Evolutionary conservation across 2,329 filamentous ascomycete species (phyloP).

Genomic region (Fusarium temperatum): DNA sequence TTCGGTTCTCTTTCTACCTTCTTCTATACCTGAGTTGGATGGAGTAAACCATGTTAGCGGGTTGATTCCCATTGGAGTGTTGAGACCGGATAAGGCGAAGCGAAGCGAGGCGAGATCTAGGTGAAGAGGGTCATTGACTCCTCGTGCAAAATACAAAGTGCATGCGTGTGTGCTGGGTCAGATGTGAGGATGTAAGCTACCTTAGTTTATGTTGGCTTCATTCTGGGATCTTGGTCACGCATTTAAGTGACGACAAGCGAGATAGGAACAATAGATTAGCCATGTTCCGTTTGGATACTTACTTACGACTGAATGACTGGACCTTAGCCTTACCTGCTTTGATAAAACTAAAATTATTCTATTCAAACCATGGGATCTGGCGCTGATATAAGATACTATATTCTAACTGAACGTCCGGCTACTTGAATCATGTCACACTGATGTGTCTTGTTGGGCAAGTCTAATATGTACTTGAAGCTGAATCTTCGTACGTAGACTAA

Average conservation of each 20-base stretch:
- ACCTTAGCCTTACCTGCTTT: neutral
- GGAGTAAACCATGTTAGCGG: constrained; percentile 35
- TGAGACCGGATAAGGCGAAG: constrained; percentile 1
- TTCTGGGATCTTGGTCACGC: constrained; percentile 35
- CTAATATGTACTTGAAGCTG: neutral
- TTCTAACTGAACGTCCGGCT: neutral
- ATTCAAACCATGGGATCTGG: neutral
- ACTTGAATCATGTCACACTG: neutral
- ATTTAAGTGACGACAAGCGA: constrained; percentile 30
- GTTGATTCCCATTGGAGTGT: constrained; percentile 29
- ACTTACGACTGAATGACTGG: constrained; percentile 12
- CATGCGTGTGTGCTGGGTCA: constrained; percentile 34
- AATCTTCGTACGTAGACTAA: neutral
- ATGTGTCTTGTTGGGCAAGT: neutral
- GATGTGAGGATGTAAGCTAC: constrained; percentile 37
- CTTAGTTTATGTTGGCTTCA: constrained; percentile 32
- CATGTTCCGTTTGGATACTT: constrained; percentile 40
- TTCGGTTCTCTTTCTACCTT: constrained; percentile 22
- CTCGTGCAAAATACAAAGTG: constrained; percentile 5
- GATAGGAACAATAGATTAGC: constrained; percentile 41
- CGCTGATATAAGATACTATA: neutral
- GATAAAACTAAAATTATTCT: neutral
- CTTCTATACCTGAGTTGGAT: constrained; percentile 45
- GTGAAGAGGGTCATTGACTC: constrained; percentile 15
- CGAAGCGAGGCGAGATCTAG: constrained; percentile 10